A percentile compares a stretch with the other conserved stretches of the same genome.
Conservation (phyloP, 2,329 filamentous ascomycete genomes). For the Beauveria rudraprayagi region DNA sequence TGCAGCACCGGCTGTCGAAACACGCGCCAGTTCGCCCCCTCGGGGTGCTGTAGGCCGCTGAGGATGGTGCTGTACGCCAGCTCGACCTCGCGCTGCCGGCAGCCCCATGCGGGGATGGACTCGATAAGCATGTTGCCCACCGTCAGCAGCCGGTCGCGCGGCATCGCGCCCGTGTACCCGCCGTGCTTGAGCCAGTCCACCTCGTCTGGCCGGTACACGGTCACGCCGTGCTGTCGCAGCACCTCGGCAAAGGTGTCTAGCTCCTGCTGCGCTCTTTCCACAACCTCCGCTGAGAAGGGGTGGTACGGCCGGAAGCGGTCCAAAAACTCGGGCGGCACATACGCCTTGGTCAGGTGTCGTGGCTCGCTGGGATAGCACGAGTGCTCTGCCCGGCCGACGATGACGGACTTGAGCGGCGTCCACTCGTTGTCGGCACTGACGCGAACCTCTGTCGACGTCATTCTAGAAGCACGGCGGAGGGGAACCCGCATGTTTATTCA, state of each 20-base stretch:
- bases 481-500: background rate
- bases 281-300: constrained; percentile 17
- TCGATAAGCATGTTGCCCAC: constrained; percentile 25
- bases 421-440: constrained; percentile 19
- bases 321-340: constrained; percentile 14
- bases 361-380: constrained; percentile 20
- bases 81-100: constrained; percentile 19
- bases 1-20: background rate
- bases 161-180: constrained; percentile 27
- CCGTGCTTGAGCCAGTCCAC: constrained; percentile 19
- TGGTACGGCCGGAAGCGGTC: constrained; percentile 16
- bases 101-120: constrained; percentile 23
- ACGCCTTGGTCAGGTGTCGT: constrained; percentile 16
- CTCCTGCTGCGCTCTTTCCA: constrained; percentile 17
- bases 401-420: constrained; percentile 19
- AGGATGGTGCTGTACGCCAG: constrained; percentile 13
- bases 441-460: background rate
- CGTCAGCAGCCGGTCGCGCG: constrained; percentile 24
- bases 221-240: constrained; percentile 17
- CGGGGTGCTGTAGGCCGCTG: background rate
- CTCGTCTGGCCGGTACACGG: constrained; percentile 18
- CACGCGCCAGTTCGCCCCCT: background rate
- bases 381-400: constrained; percentile 20
- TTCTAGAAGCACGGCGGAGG: background rate
- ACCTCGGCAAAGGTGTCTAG: constrained; percentile 19